Percentiles rank a stretch among this genome's conserved stretches.
Conservation (phyloP, 1,139 yeast species). For the Barnettozyma hawaiiensis region DNA sequence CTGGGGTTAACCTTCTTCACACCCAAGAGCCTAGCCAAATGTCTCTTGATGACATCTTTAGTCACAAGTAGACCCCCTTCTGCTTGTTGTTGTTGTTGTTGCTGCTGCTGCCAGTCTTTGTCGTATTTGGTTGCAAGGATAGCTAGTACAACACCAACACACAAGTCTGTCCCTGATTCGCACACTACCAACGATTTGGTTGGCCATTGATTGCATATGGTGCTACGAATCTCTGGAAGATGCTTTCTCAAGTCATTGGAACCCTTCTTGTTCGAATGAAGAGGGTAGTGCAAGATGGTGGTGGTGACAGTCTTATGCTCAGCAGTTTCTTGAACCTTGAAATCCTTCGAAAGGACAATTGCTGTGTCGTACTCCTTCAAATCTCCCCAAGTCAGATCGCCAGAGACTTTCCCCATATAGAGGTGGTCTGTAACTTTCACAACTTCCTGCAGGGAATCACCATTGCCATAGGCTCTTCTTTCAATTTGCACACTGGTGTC, state of each 20-base stretch:
- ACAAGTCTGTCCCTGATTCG: constrained; percentile 60
- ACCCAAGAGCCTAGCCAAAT: constrained; percentile 46
- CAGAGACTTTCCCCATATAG: constrained; percentile 15
- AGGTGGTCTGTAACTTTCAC: constrained; percentile 11
- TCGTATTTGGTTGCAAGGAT: constrained; percentile 45
- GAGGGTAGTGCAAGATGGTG: constrained; percentile 16
- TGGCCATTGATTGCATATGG: constrained; percentile 12
- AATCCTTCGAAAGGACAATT: constrained; percentile 13
- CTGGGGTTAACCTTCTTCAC: constrained; percentile 60
- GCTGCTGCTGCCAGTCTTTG: constrained; percentile 35
- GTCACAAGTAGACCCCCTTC: constrained; percentile 27
- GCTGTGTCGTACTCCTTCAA: constrained; percentile 7
- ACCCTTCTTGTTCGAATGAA: constrained; percentile 55
- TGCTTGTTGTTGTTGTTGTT: too few species aligned
- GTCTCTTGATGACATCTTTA: constrained; percentile 52
- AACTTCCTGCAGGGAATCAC: constrained; percentile 10
- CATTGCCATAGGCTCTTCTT: background rate
- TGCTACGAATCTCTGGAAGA: constrained; percentile 36
- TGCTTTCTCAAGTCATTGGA: constrained; percentile 46
- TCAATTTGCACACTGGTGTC: constrained; percentile 15
- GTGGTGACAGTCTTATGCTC: too few species aligned
- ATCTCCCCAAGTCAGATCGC: constrained; percentile 4
- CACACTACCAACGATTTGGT: constrained; percentile 42
- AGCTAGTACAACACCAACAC: constrained; percentile 54
- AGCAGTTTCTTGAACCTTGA: background rate